phyloP scores from a whole-genome alignment of 2,329 filamentous ascomycete genomes.

The Hymenoscyphus repandus region DNA sequence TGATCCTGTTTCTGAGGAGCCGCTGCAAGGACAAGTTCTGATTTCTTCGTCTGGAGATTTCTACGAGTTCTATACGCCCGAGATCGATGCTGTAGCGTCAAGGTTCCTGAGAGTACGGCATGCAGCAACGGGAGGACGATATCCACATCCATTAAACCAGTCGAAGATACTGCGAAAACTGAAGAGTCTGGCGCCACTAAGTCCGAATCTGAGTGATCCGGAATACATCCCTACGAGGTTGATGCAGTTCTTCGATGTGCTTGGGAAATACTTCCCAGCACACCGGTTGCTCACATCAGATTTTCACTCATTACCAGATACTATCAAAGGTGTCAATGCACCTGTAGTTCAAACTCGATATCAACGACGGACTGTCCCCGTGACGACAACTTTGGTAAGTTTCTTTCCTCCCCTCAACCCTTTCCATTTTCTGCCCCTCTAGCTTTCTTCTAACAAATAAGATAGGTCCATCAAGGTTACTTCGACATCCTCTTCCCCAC shows the following conservation, averaged over 20 bases:
- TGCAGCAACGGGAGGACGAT: constrained; percentile 61
- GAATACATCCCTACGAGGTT: constrained; percentile 93
- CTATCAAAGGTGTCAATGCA: constrained; percentile 78
- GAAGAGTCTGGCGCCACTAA: constrained; percentile 60
- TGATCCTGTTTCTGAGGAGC: constrained; percentile 71
- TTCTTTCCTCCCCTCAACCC: neutral
- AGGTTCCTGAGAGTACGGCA: constrained; percentile 82
- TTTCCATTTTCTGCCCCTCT: neutral
- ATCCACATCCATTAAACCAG: constrained; percentile 54
- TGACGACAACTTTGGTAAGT: constrained; percentile 81
- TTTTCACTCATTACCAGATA: constrained; percentile 80
- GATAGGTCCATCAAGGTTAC: constrained; percentile 90
- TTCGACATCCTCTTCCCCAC: constrained; percentile 99
- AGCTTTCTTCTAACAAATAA: constrained; percentile 1
- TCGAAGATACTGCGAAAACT: constrained; percentile 54
- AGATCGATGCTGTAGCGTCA: constrained; percentile 75
- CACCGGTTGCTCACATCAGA: constrained; percentile 87
- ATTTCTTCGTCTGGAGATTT: constrained; percentile 84
- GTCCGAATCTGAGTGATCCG: constrained; percentile 70
- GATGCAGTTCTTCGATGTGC: constrained; percentile 94
- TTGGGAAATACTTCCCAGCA: constrained; percentile 81
- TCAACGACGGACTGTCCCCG: constrained; percentile 78
- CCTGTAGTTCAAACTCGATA: constrained; percentile 96
- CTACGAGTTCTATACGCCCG: constrained; percentile 83
- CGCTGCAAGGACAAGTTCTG: constrained; percentile 83